Evolutionary conservation across 495 filamentous ascomycete species (phyloP).

Genomic region (Rhizodiscina lignyota): DNA sequence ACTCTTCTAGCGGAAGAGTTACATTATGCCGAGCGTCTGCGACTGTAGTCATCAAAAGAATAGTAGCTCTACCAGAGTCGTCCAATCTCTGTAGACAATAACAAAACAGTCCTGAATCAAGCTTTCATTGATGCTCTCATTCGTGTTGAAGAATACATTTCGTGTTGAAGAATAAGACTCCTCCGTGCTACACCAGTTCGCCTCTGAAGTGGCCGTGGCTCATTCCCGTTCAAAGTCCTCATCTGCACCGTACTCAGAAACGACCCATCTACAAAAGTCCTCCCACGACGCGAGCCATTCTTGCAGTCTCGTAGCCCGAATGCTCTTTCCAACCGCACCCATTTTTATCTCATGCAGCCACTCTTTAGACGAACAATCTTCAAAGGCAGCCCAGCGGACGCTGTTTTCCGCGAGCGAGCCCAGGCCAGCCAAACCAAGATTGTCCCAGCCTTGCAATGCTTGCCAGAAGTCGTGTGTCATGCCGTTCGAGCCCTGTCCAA

Average conservation of each 20-base stretch:
- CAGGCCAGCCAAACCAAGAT: slow-evolving; percentile 64
- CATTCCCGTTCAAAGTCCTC: slow-evolving; percentile 12
- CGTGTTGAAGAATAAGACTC: no score
- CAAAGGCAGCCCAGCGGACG: slow-evolving; percentile 75
- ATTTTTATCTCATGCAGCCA: slow-evolving; percentile 58
- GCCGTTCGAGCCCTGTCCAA: slow-evolving; percentile 59
- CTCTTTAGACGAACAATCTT: slow-evolving; percentile 50
- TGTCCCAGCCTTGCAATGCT: slow-evolving; percentile 70
- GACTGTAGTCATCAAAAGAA: no score
- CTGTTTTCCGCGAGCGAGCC: slow-evolving; percentile 85
- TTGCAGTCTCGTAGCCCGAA: slow-evolving; percentile 53
- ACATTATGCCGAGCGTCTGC: no score
- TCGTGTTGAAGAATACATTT: no score
- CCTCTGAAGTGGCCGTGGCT: no score
- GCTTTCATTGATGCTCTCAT: no score
- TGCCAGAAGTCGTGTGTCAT: slow-evolving; percentile 89
- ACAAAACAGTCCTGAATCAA: no score
- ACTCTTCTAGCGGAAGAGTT: no score
- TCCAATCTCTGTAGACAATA: no score
- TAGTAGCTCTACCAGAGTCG: no score
- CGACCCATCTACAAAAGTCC: slow-evolving; percentile 80
- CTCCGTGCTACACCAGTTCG: no score
- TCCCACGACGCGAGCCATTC: slow-evolving; percentile 76
- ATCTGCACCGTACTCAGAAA: slow-evolving; percentile 50
- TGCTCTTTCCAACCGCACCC: slow-evolving; percentile 54